Conservation (phyloP, 2,329 filamentous ascomycete species). For the Monilinia fructicola region DNA sequence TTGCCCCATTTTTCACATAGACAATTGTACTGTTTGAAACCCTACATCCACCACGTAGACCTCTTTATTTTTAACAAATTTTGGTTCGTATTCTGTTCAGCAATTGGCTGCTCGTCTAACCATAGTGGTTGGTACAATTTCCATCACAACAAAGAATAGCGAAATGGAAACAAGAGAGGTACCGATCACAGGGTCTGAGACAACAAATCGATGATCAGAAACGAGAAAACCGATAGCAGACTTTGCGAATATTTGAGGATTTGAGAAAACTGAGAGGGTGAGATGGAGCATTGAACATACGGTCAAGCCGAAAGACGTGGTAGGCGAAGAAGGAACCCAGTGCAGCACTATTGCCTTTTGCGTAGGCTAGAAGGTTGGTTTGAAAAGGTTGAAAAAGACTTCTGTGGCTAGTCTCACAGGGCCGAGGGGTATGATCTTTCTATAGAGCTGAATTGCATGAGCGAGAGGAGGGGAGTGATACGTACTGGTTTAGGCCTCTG, state of each 20-base stretch:
- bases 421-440: conserved; percentile 58
- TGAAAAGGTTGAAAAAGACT: conserved; percentile 57
- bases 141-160: conserved; percentile 7
- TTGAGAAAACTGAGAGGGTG: conserved; percentile 20
- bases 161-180: conserved; percentile 26
- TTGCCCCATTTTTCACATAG: conserved; percentile 21
- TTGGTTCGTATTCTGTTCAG: conserved; percentile 27
- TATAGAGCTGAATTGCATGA: conserved; percentile 1
- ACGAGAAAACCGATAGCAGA: conserved; percentile 28
- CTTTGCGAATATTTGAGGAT: conserved; percentile 23
- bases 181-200: conserved; percentile 28
- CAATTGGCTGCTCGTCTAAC: conserved; percentile 10
- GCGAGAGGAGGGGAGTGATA: not conserved
- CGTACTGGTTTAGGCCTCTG: not conserved
- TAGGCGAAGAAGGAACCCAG: conserved; percentile 29
- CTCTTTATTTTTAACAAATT: conserved; percentile 17
- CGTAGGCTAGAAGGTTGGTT: conserved; percentile 51
- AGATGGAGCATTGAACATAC: conserved; percentile 22
- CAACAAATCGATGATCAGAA: conserved; percentile 15
- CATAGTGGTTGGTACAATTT: conserved; percentile 21
- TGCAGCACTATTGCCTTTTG: conserved; percentile 55
- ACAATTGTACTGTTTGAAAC: conserved; percentile 24
- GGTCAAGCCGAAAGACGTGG: conserved; percentile 8
- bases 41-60: conserved; percentile 26
- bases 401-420: conserved; percentile 60